Evolutionary conservation across 1,284 basidiomycete species (phyloP), one percentile per base, ranked within the genome.

Genomic region (Peniophora sp.): DNA sequence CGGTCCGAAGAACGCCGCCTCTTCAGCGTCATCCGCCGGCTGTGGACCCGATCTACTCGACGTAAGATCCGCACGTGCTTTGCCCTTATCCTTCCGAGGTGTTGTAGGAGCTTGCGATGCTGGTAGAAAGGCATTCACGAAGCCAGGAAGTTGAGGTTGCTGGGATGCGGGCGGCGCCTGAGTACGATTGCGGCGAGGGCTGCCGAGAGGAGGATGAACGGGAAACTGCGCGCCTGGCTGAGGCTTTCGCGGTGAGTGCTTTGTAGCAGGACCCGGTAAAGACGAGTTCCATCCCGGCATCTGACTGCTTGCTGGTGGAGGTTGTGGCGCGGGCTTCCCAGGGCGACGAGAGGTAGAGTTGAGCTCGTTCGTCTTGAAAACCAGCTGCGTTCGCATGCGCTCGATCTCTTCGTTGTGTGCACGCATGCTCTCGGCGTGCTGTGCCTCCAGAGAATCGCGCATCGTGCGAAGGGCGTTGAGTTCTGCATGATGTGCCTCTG

Each of bases 301-400:
- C 54, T 75, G 72, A 20, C 68, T 62, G 3, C 47, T 36, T 17
- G 14, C 27, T 17, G 72, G 65, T 6, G 68, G 37, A 20, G n/a
- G 37, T 20, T 41, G 37, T 20, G 71, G 72, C 15, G 65, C 62
- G 12, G 78, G 70, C 53, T 62, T 60, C 18, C 74, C 66, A 3
- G 71, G 66, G 58, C 73, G 83, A n/a, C 79, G 76, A 24, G 66
- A 58, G 11, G 78, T 70, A 5, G 76, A 74, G 55, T 88, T 85
- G 22, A 83, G 54, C 62, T 89, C 87, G 55, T 86, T 83, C 75
- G 85, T 83, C 83, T 79, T 85, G 69, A 90, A 88, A 11, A 74
- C 69, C 45, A 79, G 75, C 54, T 86, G 79, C 0, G 86, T 86
- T 59, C 76, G 81, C 51, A 87, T 59, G 24, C 83, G 75, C 60